Base-by-base conservation (phyloP, 1,139 yeast species). In the Candida sp. region DNA sequence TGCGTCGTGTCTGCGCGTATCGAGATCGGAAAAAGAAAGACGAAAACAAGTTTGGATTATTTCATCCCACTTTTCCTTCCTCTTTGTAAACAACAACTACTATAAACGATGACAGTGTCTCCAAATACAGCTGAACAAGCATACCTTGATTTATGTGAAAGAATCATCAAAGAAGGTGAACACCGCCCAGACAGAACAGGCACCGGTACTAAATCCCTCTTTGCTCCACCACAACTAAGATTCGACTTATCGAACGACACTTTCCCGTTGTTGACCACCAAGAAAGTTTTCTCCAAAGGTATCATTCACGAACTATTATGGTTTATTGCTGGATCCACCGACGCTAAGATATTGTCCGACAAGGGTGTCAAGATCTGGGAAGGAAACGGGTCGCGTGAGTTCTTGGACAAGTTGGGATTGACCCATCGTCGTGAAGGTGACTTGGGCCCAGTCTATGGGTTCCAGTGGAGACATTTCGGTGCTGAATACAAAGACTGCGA, bases 391-490 rank as follows among this genome's bases (percentile, higher is more conserved):
- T 89, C 97, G 30, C 79, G 98, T 56, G 97, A 91, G 69, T 94
- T 84, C 67, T 75, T 94, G 52, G 98, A 94, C 66, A 80, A 84
- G 8, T 73, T 92, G 40, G 99, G 99, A 0, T 79, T 94, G 46
- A 78, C 80, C 0, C 78, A 90, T 53, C 85, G 97, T 63, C 79
- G 94, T 55, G 98, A 85, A 62, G 98, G 98, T 50, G 99, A 94
- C 70, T 73, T 94, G 60, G 99, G 99, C 0, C 99, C 99, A 1
- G 98, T 94, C 3, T 94, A 94, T 66, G 99, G 99, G 0, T 94
- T 96, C 72, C 99, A 94, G 70, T 94, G 99, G 99, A 84, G 99
- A 63, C 99, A 96, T 69, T 94, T 96, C 67, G 99, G 99, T 31
- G 99, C 99, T 3, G 84, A 88, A 58, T 94, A 94, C 67, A 76